phyloP scores from a whole-genome alignment of 1,284 basidiomycete genomes.

The Bjerkandera adusta region DNA sequence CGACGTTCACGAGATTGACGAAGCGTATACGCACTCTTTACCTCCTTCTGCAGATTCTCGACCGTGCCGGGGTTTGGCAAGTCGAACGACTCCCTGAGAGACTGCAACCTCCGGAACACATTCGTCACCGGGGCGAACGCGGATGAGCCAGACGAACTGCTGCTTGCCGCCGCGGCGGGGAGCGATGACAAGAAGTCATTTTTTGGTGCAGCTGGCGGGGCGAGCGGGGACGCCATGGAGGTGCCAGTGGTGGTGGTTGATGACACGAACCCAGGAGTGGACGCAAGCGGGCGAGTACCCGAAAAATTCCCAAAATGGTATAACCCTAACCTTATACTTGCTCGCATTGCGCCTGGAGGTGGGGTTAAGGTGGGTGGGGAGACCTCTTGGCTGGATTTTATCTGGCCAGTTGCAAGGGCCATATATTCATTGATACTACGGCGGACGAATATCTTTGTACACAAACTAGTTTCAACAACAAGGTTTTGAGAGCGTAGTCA shows the following conservation, averaged over 20 bases:
- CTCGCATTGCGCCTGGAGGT: no score
- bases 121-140: constrained; percentile 49
- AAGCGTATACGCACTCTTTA: constrained; percentile 57
- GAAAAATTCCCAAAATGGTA: constrained; percentile 10
- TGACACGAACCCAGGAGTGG: constrained; percentile 9
- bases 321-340: constrained; percentile 12
- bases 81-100: constrained; percentile 79
- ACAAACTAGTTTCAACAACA: no score
- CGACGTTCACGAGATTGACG: not conserved
- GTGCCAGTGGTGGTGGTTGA: constrained; percentile 3
- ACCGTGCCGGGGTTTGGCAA: constrained; percentile 87
- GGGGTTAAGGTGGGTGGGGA: no score
- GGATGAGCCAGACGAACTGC: constrained; percentile 4
- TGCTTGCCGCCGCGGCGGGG: not conserved
- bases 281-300: not conserved
- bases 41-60: constrained; percentile 90
- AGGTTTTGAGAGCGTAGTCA: no score
- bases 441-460: no score
- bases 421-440: no score
- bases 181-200: constrained; percentile 8
- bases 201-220: not conserved
- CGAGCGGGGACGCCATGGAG: not conserved
- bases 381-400: no score
- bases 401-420: no score
- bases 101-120: constrained; percentile 69